Percentiles rank a stretch among this genome's conserved stretches.
These are phyloP conservation scores for Prunus persica DNA, from an alignment of 306 rosid genomes.

Conservation along the genomic window DNA sequence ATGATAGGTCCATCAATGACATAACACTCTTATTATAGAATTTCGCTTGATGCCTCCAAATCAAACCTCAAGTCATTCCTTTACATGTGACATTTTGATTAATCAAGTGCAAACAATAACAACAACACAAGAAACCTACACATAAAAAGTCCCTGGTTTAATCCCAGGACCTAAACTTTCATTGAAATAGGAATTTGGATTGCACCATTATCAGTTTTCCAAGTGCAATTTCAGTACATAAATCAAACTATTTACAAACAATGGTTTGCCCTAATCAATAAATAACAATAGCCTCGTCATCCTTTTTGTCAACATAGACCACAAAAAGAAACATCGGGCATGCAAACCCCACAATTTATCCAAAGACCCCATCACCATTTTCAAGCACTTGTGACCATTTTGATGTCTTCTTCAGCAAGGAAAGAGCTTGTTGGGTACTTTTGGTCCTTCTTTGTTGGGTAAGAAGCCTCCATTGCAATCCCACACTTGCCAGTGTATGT, in stretches of 20 bases:
- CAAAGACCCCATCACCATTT: neutral
- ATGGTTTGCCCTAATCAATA: neutral
- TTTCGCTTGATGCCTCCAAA: neutral
- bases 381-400: slow-evolving; percentile 49
- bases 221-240: slow-evolving; percentile 3
- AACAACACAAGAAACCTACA: neutral
- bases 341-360: neutral
- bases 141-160: neutral
- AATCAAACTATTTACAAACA: slow-evolving; percentile 20
- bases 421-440: slow-evolving; percentile 12
- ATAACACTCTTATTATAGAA: too few species aligned
- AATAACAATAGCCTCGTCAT: neutral
- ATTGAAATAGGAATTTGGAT: slow-evolving; percentile 9
- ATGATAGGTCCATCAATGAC: too few species aligned
- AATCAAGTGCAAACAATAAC: neutral
- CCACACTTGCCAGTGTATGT: slow-evolving; percentile 67
- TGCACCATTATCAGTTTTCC: neutral
- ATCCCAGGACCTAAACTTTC: neutral
- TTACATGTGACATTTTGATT: neutral
- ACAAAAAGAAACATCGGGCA: neutral
- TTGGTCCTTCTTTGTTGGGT: slow-evolving; percentile 60
- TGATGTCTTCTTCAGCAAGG: neutral
- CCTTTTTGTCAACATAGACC: neutral
- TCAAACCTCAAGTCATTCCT: neutral
- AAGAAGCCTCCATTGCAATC: slow-evolving; percentile 70